Conservation (phyloP, 2,329 filamentous ascomycete species). For the Chaetoscypha palmicola region DNA sequence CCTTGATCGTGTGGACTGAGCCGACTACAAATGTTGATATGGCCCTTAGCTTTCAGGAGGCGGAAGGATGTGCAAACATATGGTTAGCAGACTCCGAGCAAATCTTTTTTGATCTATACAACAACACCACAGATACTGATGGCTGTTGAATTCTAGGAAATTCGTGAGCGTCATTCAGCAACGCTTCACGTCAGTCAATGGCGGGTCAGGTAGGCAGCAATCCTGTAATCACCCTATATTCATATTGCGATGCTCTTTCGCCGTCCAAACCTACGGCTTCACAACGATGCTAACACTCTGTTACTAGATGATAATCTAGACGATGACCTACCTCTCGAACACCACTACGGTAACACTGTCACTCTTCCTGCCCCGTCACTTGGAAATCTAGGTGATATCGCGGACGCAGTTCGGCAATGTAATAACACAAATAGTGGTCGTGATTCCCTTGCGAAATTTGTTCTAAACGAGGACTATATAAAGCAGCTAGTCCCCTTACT, state of each 20-base stretch:
- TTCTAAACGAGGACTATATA: constrained; percentile 82
- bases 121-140: constrained; percentile 4
- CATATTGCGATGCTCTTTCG: too few relatives aligned
- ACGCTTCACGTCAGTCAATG: constrained; percentile 36
- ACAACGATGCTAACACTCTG: background rate
- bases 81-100: constrained; percentile 55
- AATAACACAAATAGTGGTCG: constrained; percentile 68
- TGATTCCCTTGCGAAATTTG: constrained; percentile 80
- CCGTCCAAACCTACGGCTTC: too few relatives aligned
- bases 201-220: constrained; percentile 46
- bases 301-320: constrained; percentile 72
- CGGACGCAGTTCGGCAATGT: constrained; percentile 73
- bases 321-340: constrained; percentile 75
- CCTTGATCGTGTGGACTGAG: constrained; percentile 97
- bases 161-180: constrained; percentile 73
- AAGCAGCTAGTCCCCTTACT: constrained; percentile 79
- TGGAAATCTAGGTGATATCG: constrained; percentile 77
- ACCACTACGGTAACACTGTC: constrained; percentile 53
- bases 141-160: constrained; percentile 51
- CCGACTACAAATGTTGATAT: constrained; percentile 78
- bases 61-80: constrained; percentile 85
- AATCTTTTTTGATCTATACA: background rate
- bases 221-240: background rate
- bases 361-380: constrained; percentile 73
- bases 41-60: constrained; percentile 96